Percentiles rank a stretch among this genome's conserved stretches.
These are phyloP conservation scores for Saccharomycopsis synnaedendra DNA, from an alignment of 805 yeast species.

Conservation along the genomic window DNA sequence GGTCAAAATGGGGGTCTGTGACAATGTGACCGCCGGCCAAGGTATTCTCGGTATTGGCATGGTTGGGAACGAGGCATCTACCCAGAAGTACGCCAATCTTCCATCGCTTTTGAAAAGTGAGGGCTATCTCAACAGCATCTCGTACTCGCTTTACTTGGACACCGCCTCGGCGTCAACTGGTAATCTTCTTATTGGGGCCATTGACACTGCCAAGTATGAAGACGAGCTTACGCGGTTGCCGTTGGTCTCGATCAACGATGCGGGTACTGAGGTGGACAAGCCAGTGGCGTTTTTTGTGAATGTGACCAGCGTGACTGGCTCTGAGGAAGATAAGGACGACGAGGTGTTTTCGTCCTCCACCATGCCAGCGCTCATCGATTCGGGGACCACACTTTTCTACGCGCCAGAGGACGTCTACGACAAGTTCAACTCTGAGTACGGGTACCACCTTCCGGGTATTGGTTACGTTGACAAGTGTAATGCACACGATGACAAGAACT, in stretches of 20 bases:
- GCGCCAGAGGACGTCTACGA: slow-evolving; percentile 27
- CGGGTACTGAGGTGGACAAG: not conserved
- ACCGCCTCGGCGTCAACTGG: slow-evolving; percentile 5
- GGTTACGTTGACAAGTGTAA: slow-evolving; percentile 15
- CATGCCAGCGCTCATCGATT: slow-evolving; percentile 32
- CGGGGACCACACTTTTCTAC: slow-evolving; percentile 34
- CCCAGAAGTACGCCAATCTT: slow-evolving; percentile 5
- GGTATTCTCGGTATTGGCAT: slow-evolving; percentile 11
- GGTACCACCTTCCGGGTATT: not conserved
- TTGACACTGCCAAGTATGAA: slow-evolving; percentile 8
- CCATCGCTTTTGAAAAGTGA: slow-evolving; percentile 3
- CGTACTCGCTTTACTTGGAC: slow-evolving; percentile 12
- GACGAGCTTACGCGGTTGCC: slow-evolving; percentile 4
- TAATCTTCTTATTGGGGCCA: slow-evolving; percentile 10
- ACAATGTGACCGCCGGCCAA: slow-evolving; percentile 18
- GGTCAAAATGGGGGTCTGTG: slow-evolving; percentile 16
- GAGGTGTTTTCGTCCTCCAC: not conserved
- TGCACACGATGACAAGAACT: not conserved
- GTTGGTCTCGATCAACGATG: slow-evolving; percentile 5
- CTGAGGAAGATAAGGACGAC: not conserved
- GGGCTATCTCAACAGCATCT: slow-evolving; percentile 2
- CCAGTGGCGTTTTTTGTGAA: slow-evolving; percentile 16
- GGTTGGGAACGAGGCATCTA: slow-evolving; percentile 6
- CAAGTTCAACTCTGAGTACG: slow-evolving; percentile 17
- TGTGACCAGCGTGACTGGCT: not conserved